A percentile compares a stretch with the other conserved stretches of the same genome.
Evolutionary conservation across 805 yeast species (phyloP).

Genomic region (Diddensiella caesifluorescens): DNA sequence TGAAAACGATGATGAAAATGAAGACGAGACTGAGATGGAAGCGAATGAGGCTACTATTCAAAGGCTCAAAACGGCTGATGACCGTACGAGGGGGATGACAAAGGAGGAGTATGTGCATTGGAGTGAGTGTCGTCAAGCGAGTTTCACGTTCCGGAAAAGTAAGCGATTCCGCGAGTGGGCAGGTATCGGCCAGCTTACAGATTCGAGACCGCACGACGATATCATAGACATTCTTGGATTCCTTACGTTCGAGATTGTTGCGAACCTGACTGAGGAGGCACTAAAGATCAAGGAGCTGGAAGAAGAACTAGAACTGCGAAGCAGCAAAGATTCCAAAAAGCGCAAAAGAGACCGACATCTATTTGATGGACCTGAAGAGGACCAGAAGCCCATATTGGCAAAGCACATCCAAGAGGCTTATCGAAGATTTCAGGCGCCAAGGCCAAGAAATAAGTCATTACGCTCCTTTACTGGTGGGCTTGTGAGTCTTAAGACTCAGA

Average conservation of each 20-base stretch:
- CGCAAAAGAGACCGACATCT: constrained; percentile 49
- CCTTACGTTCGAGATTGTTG: constrained; percentile 92
- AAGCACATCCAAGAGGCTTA: constrained; percentile 86
- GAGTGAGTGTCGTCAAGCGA: constrained; percentile 98
- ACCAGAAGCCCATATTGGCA: constrained; percentile 69
- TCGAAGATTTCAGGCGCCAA: constrained; percentile 62
- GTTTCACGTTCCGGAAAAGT: constrained; percentile 91
- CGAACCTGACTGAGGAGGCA: constrained; percentile 89
- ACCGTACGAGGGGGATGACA: constrained; percentile 89
- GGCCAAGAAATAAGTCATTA: constrained; percentile 55
- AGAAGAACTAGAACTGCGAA: constrained; percentile 40
- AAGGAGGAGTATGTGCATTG: constrained; percentile 97
- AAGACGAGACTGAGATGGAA: constrained; percentile 85
- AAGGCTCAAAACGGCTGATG: constrained; percentile 87
- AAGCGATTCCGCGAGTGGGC: constrained; percentile 97
- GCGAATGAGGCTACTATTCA: constrained; percentile 85
- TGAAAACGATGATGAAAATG: constrained; percentile 51
- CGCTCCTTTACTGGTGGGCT: constrained; percentile 71
- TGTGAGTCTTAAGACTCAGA: constrained; percentile 46
- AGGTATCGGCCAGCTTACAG: constrained; percentile 75
- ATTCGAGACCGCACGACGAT: constrained; percentile 90
- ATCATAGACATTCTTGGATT: constrained; percentile 94
- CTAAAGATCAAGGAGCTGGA: constrained; percentile 69
- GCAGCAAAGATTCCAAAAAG: constrained; percentile 36
- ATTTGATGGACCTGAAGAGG: constrained; percentile 86